Evolutionary conservation across 495 filamentous ascomycete genomes (phyloP), one percentile per base, ranked within the genome.

Genomic region (Alectoria sarmentosa): DNA sequence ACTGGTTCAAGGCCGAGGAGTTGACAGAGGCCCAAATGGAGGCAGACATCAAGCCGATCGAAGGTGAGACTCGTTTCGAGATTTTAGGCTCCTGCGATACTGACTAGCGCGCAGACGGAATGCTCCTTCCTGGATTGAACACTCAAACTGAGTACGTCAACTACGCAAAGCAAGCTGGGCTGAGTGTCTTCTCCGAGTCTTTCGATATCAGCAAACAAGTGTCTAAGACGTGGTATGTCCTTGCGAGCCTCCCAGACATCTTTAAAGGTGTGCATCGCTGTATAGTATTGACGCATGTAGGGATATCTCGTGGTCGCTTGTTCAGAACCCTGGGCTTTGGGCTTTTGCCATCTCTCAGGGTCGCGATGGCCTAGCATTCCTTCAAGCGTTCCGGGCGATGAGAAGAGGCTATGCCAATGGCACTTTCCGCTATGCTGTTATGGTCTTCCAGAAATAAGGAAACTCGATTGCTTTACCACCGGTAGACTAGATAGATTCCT

Each of bases 371-470:
- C 76, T 85, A 21, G 81, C 82, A 23, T 85, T 84, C 58, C 67
- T 85, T 23, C 82, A 85, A 71, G 80, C 81, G 23, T 85, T 85
- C 68, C 74, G 81, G 30, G 82, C 82, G 8, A 85, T 85, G 82
- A 74, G 82, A 64, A 74, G 82, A 65, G 82, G 82, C 1, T 85
- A 83, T 64, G 77, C 80, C 17, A 83, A 84, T 58, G 81, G 79
- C 13, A 81, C 76, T 15, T 85, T 85, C 67, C 71, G 79, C 38
- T 85, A 84, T 69, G 81, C 80, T 23, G 79, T 85, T 30, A 82
- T 84, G 79, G 73, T 77, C 17, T 84, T 84, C 64, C 72, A 76
- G 69, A 84, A 83, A 32, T 44, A n/a, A n/a, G n/a, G 23, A 21
- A 8, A 34, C 9, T 4, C 49, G 26, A 19, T 5, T 17, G 3